Conservation (phyloP, 176 grass and related monocot species). For the Oryza glaberrima region DNA sequence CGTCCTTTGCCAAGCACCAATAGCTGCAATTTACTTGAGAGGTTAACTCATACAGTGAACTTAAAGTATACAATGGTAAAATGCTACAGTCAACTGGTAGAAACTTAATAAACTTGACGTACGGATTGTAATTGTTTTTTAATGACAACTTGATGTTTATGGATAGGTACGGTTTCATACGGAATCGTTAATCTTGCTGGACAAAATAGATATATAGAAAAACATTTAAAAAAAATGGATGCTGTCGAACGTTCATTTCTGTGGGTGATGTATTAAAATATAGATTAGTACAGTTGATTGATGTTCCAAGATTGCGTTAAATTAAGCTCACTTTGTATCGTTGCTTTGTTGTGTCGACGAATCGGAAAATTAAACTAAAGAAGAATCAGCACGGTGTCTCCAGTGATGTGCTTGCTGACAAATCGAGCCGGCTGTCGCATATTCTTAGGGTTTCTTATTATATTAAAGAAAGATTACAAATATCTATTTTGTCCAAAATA, state of each 20-base stretch:
- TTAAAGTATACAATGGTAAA: background rate
- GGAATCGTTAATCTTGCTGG: background rate
- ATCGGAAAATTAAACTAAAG: background rate
- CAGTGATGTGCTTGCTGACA: background rate
- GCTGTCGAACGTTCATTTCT: background rate
- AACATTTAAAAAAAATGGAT: background rate
- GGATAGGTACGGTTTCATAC: background rate
- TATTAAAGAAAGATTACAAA: background rate
- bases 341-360: background rate
- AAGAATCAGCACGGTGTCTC: background rate
- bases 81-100: background rate
- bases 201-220: background rate
- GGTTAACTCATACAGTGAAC: background rate
- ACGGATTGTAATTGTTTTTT: background rate
- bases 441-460: background rate
- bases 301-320: background rate
- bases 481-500: no score
- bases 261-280: background rate
- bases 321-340: slow-evolving; percentile 5
- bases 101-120: slow-evolving; percentile 7
- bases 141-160: background rate
- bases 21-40: background rate
- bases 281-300: background rate
- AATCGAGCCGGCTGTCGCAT: background rate
- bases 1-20: background rate